Conservation (phyloP, 2,329 filamentous ascomycete genomes). For the Stagonosporopsis vannaccii region DNA sequence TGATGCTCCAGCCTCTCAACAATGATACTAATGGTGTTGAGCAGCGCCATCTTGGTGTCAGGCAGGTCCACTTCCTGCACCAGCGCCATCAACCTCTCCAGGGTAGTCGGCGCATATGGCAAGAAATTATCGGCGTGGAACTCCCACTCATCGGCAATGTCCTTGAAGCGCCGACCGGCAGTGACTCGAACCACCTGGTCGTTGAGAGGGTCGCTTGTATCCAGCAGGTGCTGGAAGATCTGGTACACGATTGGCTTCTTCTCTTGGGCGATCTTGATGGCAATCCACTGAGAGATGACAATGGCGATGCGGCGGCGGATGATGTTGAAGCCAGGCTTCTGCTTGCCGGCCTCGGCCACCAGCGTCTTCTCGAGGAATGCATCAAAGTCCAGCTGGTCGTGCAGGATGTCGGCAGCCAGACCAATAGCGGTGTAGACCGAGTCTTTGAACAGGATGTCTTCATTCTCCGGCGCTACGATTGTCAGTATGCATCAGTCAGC, state of each 20-base stretch:
- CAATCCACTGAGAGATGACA: conserved; percentile 86
- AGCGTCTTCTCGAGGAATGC: conserved; percentile 77
- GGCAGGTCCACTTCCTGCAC: conserved; percentile 80
- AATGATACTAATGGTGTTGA: conserved; percentile 83
- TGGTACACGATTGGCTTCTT: conserved; percentile 81
- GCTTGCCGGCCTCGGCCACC: conserved; percentile 77
- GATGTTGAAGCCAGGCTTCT: conserved; percentile 74
- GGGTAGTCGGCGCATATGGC: conserved; percentile 76
- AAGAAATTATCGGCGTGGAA: conserved; percentile 78
- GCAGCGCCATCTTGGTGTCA: conserved; percentile 88
- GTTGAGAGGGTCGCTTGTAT: conserved; percentile 78
- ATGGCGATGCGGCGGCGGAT: conserved; percentile 88
- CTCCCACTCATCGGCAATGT: conserved; percentile 82
- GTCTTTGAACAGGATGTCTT: conserved; percentile 84
- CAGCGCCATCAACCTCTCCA: conserved; percentile 77
- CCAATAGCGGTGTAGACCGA: conserved; percentile 94
- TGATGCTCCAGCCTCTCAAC: conserved; percentile 82
- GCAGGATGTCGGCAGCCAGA: conserved; percentile 78
- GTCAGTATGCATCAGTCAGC: conserved; percentile 23
- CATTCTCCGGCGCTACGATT: conserved; percentile 60
- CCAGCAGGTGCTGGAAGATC: conserved; percentile 86
- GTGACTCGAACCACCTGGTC: conserved; percentile 93
- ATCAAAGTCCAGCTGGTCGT: conserved; percentile 82
- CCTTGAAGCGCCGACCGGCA: conserved; percentile 82
- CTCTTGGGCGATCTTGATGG: conserved; percentile 73